Base-by-base conservation (phyloP, 2,329 filamentous ascomycete species). In the Aspergillus aculeatus region DNA sequence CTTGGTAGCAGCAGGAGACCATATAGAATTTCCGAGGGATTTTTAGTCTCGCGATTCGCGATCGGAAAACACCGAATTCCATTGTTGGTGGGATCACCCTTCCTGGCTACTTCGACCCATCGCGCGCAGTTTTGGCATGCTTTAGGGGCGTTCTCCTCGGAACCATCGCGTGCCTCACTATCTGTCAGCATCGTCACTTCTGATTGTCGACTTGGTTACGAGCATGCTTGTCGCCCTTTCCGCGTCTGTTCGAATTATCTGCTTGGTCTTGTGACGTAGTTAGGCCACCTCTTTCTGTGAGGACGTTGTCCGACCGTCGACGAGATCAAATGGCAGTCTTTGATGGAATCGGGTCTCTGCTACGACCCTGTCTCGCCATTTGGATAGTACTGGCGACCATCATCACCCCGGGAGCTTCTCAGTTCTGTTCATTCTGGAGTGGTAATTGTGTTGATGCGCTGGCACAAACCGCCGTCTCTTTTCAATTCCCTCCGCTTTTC, bases 341-440 rank as follows among this genome's bases (percentile, higher is more conserved):
- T 56, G 47, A 35, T 21, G 51, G 57, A 41, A 26, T 55, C 47
- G 62, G 64, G 56, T 61, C 57, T 41, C 38, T 62, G 11, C 47
- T 51, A 58, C 63, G 60, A 59, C 60, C 66, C 47, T 63, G 44
- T 44, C 58, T 61, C 50, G 23, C 69, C 4, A 35, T 70, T 29
- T 32, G 71, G 24, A 9, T 68, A n/a, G n/a, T 68, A 6, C 23
- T 69, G n/a, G 53, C 64, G n/a, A 57, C 58, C 21, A 35, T 69
- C 4, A 52, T 69, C 4, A 69, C 64, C 21, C 56, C 63, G 24
- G 59, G 58, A 47, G 58, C 64, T 5, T 72, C 73, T 47, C 71
- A 75, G 51, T 65, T 74, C 47, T 77, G 75, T 56, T 69, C 69
- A 4, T 77, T 77, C 53, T 71, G 69, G 66, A 70, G 74, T 55